A percentile compares a stretch with the other conserved stretches of the same genome.
Evolutionary conservation across 148 eudicot species (phyloP).

Genomic region (Rhododendron williamsianum): DNA sequence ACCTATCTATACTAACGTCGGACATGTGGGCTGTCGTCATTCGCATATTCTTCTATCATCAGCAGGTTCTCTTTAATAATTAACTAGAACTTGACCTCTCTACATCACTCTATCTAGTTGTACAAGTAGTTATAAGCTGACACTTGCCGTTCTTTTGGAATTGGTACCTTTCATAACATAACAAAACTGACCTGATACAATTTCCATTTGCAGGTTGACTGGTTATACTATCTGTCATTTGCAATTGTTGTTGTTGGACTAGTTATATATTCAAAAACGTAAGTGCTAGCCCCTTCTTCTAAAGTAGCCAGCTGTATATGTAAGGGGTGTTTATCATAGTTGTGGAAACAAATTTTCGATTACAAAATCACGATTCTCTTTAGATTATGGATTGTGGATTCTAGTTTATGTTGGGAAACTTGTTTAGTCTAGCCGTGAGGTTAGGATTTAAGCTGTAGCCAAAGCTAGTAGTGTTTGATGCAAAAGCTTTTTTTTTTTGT

Average conservation of each 20-base stretch:
- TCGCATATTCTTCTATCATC: slow-evolving; percentile 73
- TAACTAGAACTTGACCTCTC: neutral
- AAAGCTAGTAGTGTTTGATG: neutral
- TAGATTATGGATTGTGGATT: neutral
- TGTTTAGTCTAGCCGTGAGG: neutral
- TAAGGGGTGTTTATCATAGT: neutral
- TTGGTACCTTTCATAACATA: neutral
- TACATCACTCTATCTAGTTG: neutral
- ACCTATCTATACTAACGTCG: slow-evolving; percentile 81
- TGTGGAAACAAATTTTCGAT: neutral
- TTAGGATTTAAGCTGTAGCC: neutral
- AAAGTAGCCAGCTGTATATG: neutral
- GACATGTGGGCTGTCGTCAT: slow-evolving; percentile 95
- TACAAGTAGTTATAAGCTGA: neutral
- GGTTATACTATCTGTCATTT: slow-evolving; percentile 75
- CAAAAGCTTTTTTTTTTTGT: neutral
- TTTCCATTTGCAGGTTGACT: slow-evolving; percentile 59
- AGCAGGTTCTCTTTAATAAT: slow-evolving; percentile 43
- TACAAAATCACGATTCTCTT: neutral
- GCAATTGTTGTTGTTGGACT: slow-evolving; percentile 62
- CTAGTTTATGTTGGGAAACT: neutral
- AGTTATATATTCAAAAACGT: slow-evolving; percentile 62
- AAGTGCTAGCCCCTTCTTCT: slow-evolving; percentile 12
- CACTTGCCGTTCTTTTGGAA: neutral
- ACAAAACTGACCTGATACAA: neutral